phyloP scores from a whole-genome alignment of 2,329 filamentous ascomycete genomes.

The Lecanicillium sp. region DNA sequence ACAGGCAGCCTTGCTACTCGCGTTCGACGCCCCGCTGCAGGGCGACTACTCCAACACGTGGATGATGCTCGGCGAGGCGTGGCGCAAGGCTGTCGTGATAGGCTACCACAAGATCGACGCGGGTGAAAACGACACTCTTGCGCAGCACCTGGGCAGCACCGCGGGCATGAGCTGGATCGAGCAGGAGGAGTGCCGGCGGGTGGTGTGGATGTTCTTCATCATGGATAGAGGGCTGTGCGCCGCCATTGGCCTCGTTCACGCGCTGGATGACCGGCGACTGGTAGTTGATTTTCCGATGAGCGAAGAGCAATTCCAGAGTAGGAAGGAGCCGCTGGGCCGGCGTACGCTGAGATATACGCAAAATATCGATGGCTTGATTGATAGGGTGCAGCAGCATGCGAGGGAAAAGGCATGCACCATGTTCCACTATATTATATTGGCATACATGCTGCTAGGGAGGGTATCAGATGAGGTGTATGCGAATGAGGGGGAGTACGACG shows the following conservation, averaged over 20 bases:
- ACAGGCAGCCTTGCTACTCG: constrained; percentile 19
- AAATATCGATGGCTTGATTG: constrained; percentile 18
- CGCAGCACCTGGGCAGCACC: constrained; percentile 13
- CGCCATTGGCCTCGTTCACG: constrained; percentile 20
- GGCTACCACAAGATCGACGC: constrained; percentile 17
- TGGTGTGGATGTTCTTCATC: constrained; percentile 21
- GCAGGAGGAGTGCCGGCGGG: constrained; percentile 19
- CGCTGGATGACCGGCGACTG: constrained; percentile 22
- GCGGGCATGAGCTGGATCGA: constrained; percentile 16
- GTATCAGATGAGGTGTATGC: constrained; percentile 18
- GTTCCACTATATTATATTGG: constrained; percentile 20
- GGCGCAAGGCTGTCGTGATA: constrained; percentile 20
- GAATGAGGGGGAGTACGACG: constrained; percentile 14
- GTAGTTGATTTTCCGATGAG: constrained; percentile 20
- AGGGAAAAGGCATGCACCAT: constrained; percentile 12
- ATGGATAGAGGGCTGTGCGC: constrained; percentile 22
- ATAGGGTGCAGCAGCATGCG: constrained; percentile 14
- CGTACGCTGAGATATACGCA: constrained; percentile 10
- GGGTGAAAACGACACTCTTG: background rate
- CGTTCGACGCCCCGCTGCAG: constrained; percentile 18
- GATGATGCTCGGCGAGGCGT: constrained; percentile 20
- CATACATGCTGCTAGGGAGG: constrained; percentile 19
- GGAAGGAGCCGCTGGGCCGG: background rate
- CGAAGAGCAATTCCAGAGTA: constrained; percentile 18
- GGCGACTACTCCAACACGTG: constrained; percentile 18